Conservation (phyloP, 176 grass and related monocot genomes). For the Saccharum spontaneum region DNA sequence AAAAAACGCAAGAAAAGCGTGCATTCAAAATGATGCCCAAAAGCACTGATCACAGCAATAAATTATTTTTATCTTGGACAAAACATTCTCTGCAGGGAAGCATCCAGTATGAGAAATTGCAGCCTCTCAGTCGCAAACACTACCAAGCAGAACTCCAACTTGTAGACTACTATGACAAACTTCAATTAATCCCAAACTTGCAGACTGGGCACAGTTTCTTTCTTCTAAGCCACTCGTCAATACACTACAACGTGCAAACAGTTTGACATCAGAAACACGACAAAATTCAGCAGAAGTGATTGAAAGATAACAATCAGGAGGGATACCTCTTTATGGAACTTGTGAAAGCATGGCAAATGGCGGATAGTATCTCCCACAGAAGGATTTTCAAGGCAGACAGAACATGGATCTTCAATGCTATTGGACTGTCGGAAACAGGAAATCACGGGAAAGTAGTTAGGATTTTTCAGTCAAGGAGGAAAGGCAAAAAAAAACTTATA, state of each 20-base stretch:
- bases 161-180: neutral
- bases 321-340: slow-evolving; percentile 88
- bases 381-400: slow-evolving; percentile 79
- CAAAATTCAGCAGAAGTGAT: slow-evolving; percentile 6
- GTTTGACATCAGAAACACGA: slow-evolving; percentile 23
- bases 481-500: neutral
- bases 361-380: slow-evolving; percentile 71
- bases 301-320: neutral
- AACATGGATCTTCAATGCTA: slow-evolving; percentile 71
- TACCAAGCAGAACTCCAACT: neutral
- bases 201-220: slow-evolving; percentile 78
- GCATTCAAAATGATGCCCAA: neutral
- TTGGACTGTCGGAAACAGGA: slow-evolving; percentile 51
- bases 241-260: slow-evolving; percentile 59
- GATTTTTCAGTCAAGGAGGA: neutral
- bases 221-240: slow-evolving; percentile 77
- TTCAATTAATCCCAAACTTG: slow-evolving; percentile 61
- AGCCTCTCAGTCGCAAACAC: neutral
- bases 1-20: neutral
- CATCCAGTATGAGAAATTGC: neutral
- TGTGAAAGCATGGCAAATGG: slow-evolving; percentile 89
- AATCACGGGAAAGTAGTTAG: slow-evolving; percentile 1
- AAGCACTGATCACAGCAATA: neutral
- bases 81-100: neutral
- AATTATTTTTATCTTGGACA: neutral